phyloP scores from a whole-genome alignment of 179 eudicot species.

The Beta macrorhiza region DNA sequence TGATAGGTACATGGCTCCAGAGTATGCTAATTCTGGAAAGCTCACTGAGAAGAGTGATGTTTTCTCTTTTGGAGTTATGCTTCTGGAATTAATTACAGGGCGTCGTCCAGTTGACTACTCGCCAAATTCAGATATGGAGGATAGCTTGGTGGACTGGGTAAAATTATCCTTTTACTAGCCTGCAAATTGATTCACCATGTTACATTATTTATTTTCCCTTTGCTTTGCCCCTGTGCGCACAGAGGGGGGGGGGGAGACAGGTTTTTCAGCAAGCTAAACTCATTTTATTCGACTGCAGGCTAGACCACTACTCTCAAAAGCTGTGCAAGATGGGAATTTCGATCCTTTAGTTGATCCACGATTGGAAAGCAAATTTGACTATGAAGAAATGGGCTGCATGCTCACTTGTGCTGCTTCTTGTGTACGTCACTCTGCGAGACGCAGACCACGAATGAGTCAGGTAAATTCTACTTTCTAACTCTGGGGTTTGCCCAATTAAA shows the following conservation, averaged over 20 bases:
- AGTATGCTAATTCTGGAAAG: constrained; percentile 86
- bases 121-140: constrained; percentile 55
- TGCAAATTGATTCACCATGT: not conserved
- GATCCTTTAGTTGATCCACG: constrained; percentile 40
- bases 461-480: constrained; percentile 25
- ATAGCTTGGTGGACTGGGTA: constrained; percentile 97
- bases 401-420: constrained; percentile 49
- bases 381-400: constrained; percentile 45
- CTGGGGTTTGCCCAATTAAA: not conserved
- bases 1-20: constrained; percentile 94
- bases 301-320: constrained; percentile 43
- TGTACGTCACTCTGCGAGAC: constrained; percentile 46
- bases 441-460: constrained; percentile 52
- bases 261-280: not conserved
- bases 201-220: not conserved
- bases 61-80: constrained; percentile 86
- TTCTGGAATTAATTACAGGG: constrained; percentile 80
- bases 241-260: not conserved
- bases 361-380: constrained; percentile 31
- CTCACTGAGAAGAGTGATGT: constrained; percentile 91
- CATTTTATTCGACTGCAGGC: constrained; percentile 30
- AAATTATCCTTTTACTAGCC: constrained; percentile 24
- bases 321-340: constrained; percentile 44
- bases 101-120: constrained; percentile 75
- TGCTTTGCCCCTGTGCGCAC: constrained; percentile 1